phyloP scores from a whole-genome alignment of 768 basidiomycete species.

The Psilocybe sp. region DNA sequence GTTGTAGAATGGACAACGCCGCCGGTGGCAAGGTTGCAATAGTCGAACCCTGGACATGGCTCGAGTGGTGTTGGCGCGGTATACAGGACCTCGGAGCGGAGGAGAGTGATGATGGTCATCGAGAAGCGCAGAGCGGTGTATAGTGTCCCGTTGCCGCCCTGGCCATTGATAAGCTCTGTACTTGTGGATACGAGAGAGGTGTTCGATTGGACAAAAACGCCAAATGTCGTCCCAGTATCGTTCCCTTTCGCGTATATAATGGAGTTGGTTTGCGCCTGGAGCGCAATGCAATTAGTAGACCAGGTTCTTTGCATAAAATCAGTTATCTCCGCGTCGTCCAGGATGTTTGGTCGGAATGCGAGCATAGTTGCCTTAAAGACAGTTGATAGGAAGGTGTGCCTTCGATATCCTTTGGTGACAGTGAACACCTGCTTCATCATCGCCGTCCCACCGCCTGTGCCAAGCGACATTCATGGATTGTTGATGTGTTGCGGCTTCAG shows the following conservation, averaged over 20 bases:
- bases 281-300: conserved; percentile 1
- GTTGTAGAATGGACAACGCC: conserved; percentile 8
- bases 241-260: conserved; percentile 7
- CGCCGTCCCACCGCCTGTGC: conserved; percentile 12
- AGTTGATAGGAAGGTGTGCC: conserved; percentile 19
- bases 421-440: conserved; percentile 22
- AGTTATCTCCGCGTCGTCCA: conserved; percentile 10
- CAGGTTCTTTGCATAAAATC: conserved; percentile 11
- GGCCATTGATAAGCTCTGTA: conserved; percentile 8
- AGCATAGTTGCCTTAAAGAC: conserved; percentile 13
- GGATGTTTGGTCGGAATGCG: neutral
- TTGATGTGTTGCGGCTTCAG: conserved; percentile 9
- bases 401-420: conserved; percentile 12
- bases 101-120: conserved; percentile 4
- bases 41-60: conserved; percentile 4
- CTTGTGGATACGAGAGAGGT: neutral
- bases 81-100: conserved; percentile 12
- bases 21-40: conserved; percentile 12
- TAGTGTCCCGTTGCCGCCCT: neutral
- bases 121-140: conserved; percentile 2
- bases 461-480: conserved; percentile 13
- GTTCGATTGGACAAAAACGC: conserved; percentile 8
- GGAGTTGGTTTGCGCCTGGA: conserved; percentile 3
- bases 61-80: conserved; percentile 6
- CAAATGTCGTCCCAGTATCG: conserved; percentile 5